Evolutionary conservation across 2,329 filamentous ascomycete species (phyloP).

Genomic region (Penicillium thymicola): DNA sequence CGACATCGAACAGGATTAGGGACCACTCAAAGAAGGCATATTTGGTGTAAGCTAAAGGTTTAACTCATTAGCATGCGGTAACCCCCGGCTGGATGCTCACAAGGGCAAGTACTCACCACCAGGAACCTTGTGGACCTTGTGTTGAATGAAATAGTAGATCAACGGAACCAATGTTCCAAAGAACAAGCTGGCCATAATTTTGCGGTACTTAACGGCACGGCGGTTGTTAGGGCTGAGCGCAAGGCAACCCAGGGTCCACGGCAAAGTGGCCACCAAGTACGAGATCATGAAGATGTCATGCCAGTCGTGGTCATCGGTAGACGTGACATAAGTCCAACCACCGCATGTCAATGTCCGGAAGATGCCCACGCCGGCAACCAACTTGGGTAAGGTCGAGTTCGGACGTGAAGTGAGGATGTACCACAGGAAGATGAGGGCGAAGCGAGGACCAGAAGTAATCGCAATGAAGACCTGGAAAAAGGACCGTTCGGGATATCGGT

Average conservation of each 20-base stretch:
- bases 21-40: conserved; percentile 99
- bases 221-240: conserved; percentile 81
- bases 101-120: conserved; percentile 64
- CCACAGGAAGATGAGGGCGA: conserved; percentile 86
- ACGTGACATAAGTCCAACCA: conserved; percentile 98
- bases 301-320: conserved; percentile 97
- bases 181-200: conserved; percentile 76
- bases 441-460: conserved; percentile 88
- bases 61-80: neutral
- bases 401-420: conserved; percentile 81
- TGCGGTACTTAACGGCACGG: conserved; percentile 80
- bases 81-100: neutral
- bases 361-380: conserved; percentile 74
- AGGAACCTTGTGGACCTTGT: conserved; percentile 91
- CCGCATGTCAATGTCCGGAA: conserved; percentile 91
- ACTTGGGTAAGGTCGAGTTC: conserved; percentile 72
- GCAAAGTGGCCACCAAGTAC: conserved; percentile 88
- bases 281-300: conserved; percentile 99
- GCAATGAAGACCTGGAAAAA: conserved; percentile 98
- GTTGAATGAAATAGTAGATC: conserved; percentile 96
- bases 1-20: conserved; percentile 90
- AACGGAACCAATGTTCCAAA: conserved; percentile 87
- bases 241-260: conserved; percentile 91
- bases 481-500: conserved; percentile 92
- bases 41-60: conserved; percentile 78